phyloP scores from a whole-genome alignment of 176 grass and related monocot species.

The Zoysia pacifica region DNA sequence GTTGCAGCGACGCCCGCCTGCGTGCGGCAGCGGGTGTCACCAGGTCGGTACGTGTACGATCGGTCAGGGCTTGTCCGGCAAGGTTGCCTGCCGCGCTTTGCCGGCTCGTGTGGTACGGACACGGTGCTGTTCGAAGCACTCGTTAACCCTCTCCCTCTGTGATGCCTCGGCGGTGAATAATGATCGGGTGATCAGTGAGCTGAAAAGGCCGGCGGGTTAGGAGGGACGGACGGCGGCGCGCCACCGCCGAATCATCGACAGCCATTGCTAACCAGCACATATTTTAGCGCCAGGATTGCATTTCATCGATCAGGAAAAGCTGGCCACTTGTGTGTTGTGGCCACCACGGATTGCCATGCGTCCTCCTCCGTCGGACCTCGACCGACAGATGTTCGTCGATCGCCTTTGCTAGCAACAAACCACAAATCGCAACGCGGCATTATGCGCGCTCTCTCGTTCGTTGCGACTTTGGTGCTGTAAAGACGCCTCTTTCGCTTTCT shows the following conservation, averaged over 20 bases:
- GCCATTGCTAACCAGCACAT: neutral
- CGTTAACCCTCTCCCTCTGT: neutral
- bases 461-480: neutral
- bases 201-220: neutral
- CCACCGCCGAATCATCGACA: neutral
- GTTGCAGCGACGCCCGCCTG: neutral
- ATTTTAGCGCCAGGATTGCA: neutral
- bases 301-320: neutral
- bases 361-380: neutral
- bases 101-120: neutral
- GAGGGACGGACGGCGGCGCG: neutral
- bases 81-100: neutral
- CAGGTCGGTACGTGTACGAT: neutral
- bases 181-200: neutral
- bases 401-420: neutral
- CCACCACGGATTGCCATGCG: neutral
- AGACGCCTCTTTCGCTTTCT: neutral
- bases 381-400: neutral
- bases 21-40: neutral
- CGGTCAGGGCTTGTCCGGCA: slow-evolving; percentile 2
- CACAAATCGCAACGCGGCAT: neutral
- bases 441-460: neutral
- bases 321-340: neutral
- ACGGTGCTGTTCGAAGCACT: neutral
- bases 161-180: neutral